Conservation (phyloP, 129 eudicot genomes). For the Lactuca sativa region DNA sequence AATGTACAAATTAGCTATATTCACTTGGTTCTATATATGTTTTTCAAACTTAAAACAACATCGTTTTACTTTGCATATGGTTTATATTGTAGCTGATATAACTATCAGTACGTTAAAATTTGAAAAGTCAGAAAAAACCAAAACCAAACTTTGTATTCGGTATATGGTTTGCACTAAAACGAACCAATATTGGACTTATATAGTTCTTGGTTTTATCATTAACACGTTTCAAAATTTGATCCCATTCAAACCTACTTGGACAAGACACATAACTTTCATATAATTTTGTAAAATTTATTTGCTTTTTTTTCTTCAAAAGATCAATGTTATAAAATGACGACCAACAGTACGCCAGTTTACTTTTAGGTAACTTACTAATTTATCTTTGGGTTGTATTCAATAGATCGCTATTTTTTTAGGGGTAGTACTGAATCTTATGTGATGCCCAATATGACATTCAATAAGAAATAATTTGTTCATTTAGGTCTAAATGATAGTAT, state of each 20-base stretch:
- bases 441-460: too few species aligned
- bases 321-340: too few species aligned
- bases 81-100: background rate
- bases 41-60: background rate
- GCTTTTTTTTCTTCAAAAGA: too few species aligned
- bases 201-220: background rate
- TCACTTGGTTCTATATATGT: background rate
- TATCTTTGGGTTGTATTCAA: too few species aligned
- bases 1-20: background rate
- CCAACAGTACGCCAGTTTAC: too few species aligned
- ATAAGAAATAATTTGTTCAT: too few species aligned
- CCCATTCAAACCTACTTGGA: background rate
- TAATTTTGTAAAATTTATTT: background rate
- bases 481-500: too few species aligned
- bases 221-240: background rate
- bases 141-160: background rate
- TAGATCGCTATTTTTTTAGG: too few species aligned
- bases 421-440: too few species aligned
- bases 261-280: background rate
- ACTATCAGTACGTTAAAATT: background rate
- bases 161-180: background rate
- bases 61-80: too few species aligned
- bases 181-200: background rate
- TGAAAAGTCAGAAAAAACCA: background rate
- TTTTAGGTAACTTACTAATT: too few species aligned